Evolutionary conservation across 306 rosid species (phyloP).

Genomic region (Ziziphus jujuba): DNA sequence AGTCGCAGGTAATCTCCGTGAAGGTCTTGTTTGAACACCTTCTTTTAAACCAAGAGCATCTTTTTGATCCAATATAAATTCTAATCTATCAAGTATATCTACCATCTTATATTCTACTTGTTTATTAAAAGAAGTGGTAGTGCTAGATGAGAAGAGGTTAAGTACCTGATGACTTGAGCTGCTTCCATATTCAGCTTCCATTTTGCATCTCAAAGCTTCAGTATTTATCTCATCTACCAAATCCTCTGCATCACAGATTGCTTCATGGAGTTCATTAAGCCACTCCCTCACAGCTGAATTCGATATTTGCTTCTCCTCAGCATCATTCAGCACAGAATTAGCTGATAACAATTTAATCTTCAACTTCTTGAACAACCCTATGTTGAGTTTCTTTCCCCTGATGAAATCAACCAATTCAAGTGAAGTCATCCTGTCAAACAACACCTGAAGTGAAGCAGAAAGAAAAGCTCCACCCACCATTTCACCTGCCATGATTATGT

Average conservation of each 20-base stretch:
- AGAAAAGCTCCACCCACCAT: slow-evolving; percentile 16
- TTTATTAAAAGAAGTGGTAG: not conserved
- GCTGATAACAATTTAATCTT: not conserved
- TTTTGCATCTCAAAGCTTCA: not conserved
- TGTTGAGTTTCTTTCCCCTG: not conserved
- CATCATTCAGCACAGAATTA: slow-evolving; percentile 13
- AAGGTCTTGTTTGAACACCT: not conserved
- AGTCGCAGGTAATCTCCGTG: not conserved
- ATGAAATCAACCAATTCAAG: slow-evolving; percentile 9
- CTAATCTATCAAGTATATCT: not conserved
- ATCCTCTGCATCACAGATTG: slow-evolving; percentile 12
- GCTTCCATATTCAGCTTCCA: not conserved
- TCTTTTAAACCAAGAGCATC: not conserved
- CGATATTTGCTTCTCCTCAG: slow-evolving; percentile 20
- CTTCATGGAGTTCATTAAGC: slow-evolving; percentile 19
- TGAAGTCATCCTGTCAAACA: slow-evolving; percentile 16
- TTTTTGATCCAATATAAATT: not conserved
- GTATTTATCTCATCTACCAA: slow-evolving; percentile 10
- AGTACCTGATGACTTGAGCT: not conserved
- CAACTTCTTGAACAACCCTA: not conserved
- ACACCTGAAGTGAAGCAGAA: slow-evolving; percentile 14
- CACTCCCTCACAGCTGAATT: slow-evolving; percentile 1
- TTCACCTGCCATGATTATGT: slow-evolving; percentile 9
- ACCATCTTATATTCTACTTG: not conserved
- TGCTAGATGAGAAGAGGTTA: not conserved